Conservation (phyloP, 257 asterid genomes). For the Ligustrum vulgare region DNA sequence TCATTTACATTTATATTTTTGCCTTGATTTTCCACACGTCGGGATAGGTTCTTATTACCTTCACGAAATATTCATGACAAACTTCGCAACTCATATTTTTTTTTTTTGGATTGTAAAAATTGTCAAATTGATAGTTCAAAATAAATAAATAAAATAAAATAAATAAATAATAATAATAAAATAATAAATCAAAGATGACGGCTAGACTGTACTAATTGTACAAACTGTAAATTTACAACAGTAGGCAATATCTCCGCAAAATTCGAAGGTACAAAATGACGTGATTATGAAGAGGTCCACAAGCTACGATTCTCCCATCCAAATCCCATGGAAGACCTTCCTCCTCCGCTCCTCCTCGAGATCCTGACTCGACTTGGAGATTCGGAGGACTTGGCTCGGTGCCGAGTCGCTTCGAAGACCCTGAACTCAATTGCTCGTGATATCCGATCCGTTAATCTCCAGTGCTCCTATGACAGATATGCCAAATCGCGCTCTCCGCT, state of each 20-base stretch:
- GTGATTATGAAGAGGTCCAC: neutral
- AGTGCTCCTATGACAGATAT: constrained; percentile 68
- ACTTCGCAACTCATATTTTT: no score
- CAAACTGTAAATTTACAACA: neutral
- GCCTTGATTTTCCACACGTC: no score
- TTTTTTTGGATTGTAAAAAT: no score
- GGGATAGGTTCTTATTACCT: no score
- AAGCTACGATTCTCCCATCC: neutral
- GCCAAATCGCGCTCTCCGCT: constrained; percentile 58
- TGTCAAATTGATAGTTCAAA: no score
- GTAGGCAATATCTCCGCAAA: neutral
- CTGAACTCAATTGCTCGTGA: constrained; percentile 53
- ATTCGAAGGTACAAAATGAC: neutral
- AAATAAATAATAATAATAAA: no score
- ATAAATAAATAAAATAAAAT: no score
- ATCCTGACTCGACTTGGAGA: constrained; percentile 63
- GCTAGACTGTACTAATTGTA: neutral
- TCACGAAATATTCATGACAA: no score
- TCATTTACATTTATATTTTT: no score
- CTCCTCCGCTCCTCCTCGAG: constrained; percentile 58
- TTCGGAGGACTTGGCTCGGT: constrained; percentile 65
- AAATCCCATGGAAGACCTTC: constrained; percentile 66
- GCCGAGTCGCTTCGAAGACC: constrained; percentile 62
- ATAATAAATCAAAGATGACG: no score
- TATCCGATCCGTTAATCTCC: constrained; percentile 54